Conservation (phyloP, 2,329 filamentous ascomycete species). For the Fusarium foetens region DNA sequence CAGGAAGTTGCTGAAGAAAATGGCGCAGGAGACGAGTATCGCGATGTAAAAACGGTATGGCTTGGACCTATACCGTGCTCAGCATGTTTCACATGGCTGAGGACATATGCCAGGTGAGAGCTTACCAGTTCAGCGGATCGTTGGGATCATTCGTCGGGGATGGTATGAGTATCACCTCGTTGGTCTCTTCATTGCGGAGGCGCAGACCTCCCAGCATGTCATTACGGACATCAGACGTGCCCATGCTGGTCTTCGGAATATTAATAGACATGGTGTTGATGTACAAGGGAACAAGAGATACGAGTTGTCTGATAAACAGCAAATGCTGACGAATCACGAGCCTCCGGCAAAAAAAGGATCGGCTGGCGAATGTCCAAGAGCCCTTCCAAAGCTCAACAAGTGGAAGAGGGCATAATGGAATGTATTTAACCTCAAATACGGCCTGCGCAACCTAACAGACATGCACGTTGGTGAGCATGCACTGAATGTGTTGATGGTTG, state of each 20-base stretch:
- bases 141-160: slow-evolving; percentile 37
- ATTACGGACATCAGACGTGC: background rate
- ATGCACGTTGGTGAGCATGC: background rate
- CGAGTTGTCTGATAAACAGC: accelerated
- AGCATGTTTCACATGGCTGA: accelerated
- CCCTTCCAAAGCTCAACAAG: accelerated
- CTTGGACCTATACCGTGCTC: slow-evolving; percentile 48
- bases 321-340: background rate
- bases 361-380: no score
- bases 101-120: accelerated
- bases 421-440: background rate
- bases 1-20: slow-evolving; percentile 67
- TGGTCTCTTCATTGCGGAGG: slow-evolving; percentile 1
- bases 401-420: background rate
- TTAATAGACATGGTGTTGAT: background rate
- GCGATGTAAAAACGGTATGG: slow-evolving; percentile 62
- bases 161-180: slow-evolving; percentile 24
- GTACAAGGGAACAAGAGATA: background rate
- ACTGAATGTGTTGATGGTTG: background rate
- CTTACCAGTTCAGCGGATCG: slow-evolving; percentile 39
- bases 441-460: background rate
- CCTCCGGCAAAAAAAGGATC: no score
- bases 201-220: background rate
- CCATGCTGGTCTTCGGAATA: background rate
- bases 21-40: slow-evolving; percentile 60